A percentile compares a stretch with the other conserved stretches of the same genome.
Conservation (phyloP, 106 monocot species). For the Hemerocallis citrina region DNA sequence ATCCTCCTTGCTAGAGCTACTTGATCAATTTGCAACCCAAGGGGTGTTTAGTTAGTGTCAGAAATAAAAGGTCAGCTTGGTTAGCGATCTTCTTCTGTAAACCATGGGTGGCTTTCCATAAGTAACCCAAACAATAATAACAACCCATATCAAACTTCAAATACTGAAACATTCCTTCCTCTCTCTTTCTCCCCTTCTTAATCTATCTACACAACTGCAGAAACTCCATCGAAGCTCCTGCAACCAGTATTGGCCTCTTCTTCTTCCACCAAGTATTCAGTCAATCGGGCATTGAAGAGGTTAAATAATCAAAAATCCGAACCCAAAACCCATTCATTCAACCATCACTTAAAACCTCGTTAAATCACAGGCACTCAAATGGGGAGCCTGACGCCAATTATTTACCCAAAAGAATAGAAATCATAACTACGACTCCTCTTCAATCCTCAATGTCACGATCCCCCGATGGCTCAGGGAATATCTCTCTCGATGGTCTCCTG, state of each 20-base stretch:
- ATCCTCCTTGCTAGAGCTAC: too few relatives aligned
- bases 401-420: conserved; percentile 9
- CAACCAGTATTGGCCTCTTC: background rate
- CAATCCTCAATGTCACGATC: background rate
- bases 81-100: too few relatives aligned
- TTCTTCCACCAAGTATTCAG: background rate
- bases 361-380: background rate
- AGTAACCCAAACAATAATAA: too few relatives aligned
- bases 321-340: background rate
- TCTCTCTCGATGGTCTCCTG: conserved; percentile 42
- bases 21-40: too few relatives aligned
- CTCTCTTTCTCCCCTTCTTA: background rate
- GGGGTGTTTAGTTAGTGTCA: too few relatives aligned
- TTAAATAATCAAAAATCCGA: background rate
- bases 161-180: background rate
- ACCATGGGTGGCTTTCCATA: too few relatives aligned
- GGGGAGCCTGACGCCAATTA: background rate
- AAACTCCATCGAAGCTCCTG: background rate
- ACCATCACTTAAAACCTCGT: background rate
- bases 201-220: background rate
- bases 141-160: background rate
- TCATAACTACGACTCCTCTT: background rate
- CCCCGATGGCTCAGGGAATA: conserved; percentile 55
- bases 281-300: background rate
- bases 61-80: too few relatives aligned